These are phyloP conservation scores for Sphaerulina musiva DNA, from an alignment of 2,329 filamentous ascomycete species.

Conservation along the genomic window DNA sequence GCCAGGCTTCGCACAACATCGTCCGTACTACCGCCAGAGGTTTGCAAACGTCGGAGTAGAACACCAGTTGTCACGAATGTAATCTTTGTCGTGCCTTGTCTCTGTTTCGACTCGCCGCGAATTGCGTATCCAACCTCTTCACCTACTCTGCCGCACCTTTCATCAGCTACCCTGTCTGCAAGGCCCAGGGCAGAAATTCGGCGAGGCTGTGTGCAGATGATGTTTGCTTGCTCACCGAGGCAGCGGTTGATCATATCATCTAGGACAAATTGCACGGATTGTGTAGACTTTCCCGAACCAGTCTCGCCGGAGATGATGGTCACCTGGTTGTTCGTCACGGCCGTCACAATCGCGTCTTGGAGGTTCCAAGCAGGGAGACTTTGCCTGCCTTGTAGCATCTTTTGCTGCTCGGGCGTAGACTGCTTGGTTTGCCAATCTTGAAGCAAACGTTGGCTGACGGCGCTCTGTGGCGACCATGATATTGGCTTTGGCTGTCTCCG, in stretches of 20 bases:
- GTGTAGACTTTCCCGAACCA: constrained; percentile 92
- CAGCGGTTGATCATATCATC: constrained; percentile 77
- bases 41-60: constrained; percentile 81
- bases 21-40: constrained; percentile 70
- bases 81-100: constrained; percentile 68
- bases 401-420: constrained; percentile 56
- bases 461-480: constrained; percentile 54
- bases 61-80: constrained; percentile 96
- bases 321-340: constrained; percentile 72
- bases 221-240: constrained; percentile 72
- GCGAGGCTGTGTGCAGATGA: constrained; percentile 91
- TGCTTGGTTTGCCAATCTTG: constrained; percentile 65
- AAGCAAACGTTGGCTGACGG: constrained; percentile 53
- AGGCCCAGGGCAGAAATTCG: constrained; percentile 90
- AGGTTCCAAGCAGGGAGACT: constrained; percentile 82
- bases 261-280: constrained; percentile 91
- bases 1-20: constrained; percentile 76
- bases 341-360: constrained; percentile 66
- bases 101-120: constrained; percentile 76
- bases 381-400: constrained; percentile 67
- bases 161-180: constrained; percentile 89
- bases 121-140: constrained; percentile 89
- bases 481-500: constrained; percentile 49
- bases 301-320: constrained; percentile 97
- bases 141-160: constrained; percentile 73